Evolutionary conservation across 495 filamentous ascomycete genomes (phyloP).

Genomic region (Aspergillus kassunensis): DNA sequence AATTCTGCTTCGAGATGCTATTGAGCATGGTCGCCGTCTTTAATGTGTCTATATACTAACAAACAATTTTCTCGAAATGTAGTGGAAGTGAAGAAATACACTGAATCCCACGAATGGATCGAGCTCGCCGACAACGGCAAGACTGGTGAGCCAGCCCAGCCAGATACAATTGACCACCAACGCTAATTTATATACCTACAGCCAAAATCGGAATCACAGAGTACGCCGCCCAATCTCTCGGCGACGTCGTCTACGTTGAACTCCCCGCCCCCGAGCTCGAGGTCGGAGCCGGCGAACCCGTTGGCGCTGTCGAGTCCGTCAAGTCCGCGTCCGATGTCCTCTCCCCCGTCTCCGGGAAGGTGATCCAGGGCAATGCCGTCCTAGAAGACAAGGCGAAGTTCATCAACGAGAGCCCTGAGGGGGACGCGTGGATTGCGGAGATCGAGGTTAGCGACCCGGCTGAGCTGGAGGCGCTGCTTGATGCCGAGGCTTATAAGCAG

Average conservation of each 20-base stretch:
- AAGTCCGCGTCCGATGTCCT: slow-evolving; percentile 97
- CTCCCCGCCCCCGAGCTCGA: slow-evolving; percentile 64
- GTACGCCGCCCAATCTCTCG: slow-evolving; percentile 86
- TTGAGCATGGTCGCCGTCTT: slow-evolving; percentile 9
- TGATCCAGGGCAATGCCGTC: slow-evolving; percentile 64
- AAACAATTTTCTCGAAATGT: slow-evolving; percentile 14
- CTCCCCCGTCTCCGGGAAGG: slow-evolving; percentile 73
- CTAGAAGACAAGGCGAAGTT: slow-evolving; percentile 79
- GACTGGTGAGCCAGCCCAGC: slow-evolving; percentile 28
- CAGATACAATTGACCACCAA: slow-evolving; percentile 1
- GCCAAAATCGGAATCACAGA: slow-evolving; percentile 82
- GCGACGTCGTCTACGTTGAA: slow-evolving; percentile 96
- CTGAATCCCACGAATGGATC: slow-evolving; percentile 97
- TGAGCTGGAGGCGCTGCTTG: slow-evolving; percentile 74
- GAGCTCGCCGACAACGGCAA: slow-evolving; percentile 73
- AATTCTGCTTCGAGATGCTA: slow-evolving; percentile 3
- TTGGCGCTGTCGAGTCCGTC: slow-evolving; percentile 95
- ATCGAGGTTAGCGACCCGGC: slow-evolving; percentile 65
- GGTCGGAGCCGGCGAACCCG: slow-evolving; percentile 66
- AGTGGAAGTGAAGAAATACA: slow-evolving; percentile 77
- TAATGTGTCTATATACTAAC: slow-evolving; percentile 20
- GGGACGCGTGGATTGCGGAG: slow-evolving; percentile 89
- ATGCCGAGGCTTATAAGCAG: slow-evolving; percentile 63
- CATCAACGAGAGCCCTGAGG: slow-evolving; percentile 83
- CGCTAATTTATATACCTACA: slow-evolving; percentile 22